Base-by-base conservation (phyloP, 2,329 filamentous ascomycete species). In the Fulvia fulva region DNA sequence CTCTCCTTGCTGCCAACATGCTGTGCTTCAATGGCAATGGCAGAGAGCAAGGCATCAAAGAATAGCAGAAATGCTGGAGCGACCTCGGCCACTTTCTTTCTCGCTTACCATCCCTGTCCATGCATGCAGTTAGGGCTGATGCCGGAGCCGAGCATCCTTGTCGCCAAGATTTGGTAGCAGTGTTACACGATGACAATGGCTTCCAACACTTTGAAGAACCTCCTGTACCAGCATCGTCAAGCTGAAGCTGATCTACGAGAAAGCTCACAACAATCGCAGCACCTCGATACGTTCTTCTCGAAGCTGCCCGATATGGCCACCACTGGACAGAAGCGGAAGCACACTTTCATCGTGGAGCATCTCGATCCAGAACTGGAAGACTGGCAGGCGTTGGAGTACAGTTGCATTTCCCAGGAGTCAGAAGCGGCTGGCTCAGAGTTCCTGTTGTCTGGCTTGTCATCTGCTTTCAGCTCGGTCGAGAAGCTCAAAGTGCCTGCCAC, bases 371-470 rank as follows among this genome's bases (percentile, higher is more conserved):
- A 99, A 76, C 83, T 99, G 28, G 94, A 95, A 32, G 84, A 86
- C 43, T 99, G 94, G 94, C 97, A 94, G 23, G 86, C 90, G 63
- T 84, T 97, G 54, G 94, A 99, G 78, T 99, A 99, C 78, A 79
- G 85, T 56, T 84, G 88, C 70, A 97, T 99, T 72, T 91, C 91
- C 53, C 80, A 83, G 60, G 94, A 99, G 79, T 91, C 89, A 53
- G 78, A 85, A 62, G 81, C 81, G 23, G 77, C 84, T 3, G 83
- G 83, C 32, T 84, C 86, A 56, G 80, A 80, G 26, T 71, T 73
- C 59, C 60, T 71, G 7, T 62, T 73, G 5, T 70, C 69, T n/a
- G 70, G 70, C 22, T 59, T 71, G 16, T 56, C 64, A 19, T 51
- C 60, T 21, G 54, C 59, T 5, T 96, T 97, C 74, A 84, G 90